These are phyloP conservation scores for Metschnikowia lochheadii DNA, from an alignment of 805 yeast species.

Conservation along the genomic window DNA sequence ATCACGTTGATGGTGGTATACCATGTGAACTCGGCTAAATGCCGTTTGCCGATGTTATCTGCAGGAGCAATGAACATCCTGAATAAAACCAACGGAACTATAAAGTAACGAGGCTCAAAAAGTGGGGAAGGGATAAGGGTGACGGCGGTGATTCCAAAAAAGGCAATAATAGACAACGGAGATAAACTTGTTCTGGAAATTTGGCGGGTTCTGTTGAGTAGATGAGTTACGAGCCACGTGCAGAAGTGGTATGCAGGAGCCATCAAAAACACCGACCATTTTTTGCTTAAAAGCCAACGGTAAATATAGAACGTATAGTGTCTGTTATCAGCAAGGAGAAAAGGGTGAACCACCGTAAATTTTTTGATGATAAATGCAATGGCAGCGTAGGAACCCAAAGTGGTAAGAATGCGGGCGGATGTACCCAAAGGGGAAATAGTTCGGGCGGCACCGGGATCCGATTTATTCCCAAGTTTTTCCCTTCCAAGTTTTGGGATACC, in stretches of 20 bases:
- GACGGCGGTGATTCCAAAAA: constrained; percentile 46
- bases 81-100: constrained; percentile 75
- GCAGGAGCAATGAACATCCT: constrained; percentile 45
- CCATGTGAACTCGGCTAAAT: constrained; percentile 59
- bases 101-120: constrained; percentile 90
- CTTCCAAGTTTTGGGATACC: background rate
- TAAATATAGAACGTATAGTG: constrained; percentile 89
- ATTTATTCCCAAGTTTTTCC: too few species aligned
- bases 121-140: constrained; percentile 87
- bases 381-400: constrained; percentile 9
- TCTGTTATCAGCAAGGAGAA: constrained; percentile 87
- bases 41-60: constrained; percentile 15
- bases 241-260: constrained; percentile 72
- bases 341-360: constrained; percentile 82
- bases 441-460: too few species aligned
- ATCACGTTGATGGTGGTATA: constrained; percentile 49
- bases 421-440: too few species aligned
- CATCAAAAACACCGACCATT: constrained; percentile 43
- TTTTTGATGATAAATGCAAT: constrained; percentile 48
- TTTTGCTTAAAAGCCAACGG: constrained; percentile 55
- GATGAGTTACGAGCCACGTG: constrained; percentile 26
- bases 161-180: constrained; percentile 45
- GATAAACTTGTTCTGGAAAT: constrained; percentile 16
- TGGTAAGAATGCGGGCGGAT: background rate
- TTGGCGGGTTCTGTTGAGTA: background rate